Evolutionary conservation across 2,329 filamentous ascomycete species (phyloP).

Genomic region (Tolypocladium cylindrosporum): DNA sequence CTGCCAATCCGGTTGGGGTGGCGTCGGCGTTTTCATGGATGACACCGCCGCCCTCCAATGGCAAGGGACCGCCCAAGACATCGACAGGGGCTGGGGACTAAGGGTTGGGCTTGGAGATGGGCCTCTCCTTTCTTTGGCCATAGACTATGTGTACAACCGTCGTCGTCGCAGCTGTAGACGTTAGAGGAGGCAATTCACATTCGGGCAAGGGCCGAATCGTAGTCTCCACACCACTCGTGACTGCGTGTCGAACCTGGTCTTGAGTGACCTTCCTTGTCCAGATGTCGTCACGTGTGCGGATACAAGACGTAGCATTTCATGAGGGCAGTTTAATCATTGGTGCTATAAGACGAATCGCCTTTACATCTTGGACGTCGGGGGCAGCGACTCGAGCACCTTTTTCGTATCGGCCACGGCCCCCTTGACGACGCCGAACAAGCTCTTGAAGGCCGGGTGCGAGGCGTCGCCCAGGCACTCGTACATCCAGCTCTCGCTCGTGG

Average conservation of each 20-base stretch:
- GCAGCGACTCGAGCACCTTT: conserved; percentile 54
- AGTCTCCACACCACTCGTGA: background rate
- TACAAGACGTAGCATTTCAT: background rate
- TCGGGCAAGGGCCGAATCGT: background rate
- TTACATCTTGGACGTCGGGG: conserved; percentile 45
- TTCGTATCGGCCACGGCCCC: conserved; percentile 63
- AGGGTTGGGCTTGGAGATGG: background rate
- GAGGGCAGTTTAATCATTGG: background rate
- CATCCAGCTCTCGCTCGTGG: conserved; percentile 79
- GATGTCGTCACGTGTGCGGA: background rate
- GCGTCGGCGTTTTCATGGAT: conserved; percentile 93
- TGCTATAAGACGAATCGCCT: background rate
- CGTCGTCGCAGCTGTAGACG: background rate
- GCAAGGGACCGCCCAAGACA: conserved; percentile 21
- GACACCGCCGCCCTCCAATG: conserved; percentile 37
- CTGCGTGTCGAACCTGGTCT: background rate
- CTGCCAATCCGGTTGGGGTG: conserved; percentile 79
- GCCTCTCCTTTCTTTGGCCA: background rate
- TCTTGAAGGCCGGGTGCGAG: conserved; percentile 59
- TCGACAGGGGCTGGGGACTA: conserved; percentile 17
- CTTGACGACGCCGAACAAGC: conserved; percentile 68
- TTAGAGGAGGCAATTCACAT: background rate
- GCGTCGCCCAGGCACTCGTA: conserved; percentile 89
- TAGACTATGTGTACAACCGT: background rate
- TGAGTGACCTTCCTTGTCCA: background rate